Evolutionary conservation across 192 early-diverging fungal genomes (phyloP).

Genomic region (Umbelopsis vinacea): DNA sequence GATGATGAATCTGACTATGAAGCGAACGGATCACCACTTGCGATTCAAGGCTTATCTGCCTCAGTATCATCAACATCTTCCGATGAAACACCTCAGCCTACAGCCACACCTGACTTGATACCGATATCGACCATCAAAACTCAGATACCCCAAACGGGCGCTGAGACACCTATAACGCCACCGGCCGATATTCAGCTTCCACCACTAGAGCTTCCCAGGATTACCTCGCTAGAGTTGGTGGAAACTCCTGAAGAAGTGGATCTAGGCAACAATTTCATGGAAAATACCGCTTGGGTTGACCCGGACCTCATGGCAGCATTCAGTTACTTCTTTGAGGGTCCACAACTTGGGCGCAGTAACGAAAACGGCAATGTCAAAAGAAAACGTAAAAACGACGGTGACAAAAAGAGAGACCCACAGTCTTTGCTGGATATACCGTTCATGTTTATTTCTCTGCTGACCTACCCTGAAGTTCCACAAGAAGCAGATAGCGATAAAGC

Average conservation of each 20-base stretch:
- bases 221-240: not conserved
- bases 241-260: constrained; percentile 6
- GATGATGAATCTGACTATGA: not conserved
- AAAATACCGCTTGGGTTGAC: constrained; percentile 11
- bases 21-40: not conserved
- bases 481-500: constrained; percentile 17
- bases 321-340: constrained; percentile 28
- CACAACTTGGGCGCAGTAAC: not conserved
- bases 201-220: not conserved
- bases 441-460: constrained; percentile 53
- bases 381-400: not conserved
- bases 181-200: not conserved
- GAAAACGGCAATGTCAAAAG: not conserved
- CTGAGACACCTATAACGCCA: not conserved
- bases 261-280: not conserved
- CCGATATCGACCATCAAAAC: not conserved
- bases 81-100: not conserved
- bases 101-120: not conserved
- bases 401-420: constrained; percentile 23
- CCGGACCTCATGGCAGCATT: constrained; percentile 21
- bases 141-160: not conserved
- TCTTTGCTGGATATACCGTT: constrained; percentile 51
- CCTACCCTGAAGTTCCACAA: constrained; percentile 50
- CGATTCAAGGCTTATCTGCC: not conserved
- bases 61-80: not conserved